Conservation (phyloP, 1,284 basidiomycete species). For the Pascua guehoae region DNA sequence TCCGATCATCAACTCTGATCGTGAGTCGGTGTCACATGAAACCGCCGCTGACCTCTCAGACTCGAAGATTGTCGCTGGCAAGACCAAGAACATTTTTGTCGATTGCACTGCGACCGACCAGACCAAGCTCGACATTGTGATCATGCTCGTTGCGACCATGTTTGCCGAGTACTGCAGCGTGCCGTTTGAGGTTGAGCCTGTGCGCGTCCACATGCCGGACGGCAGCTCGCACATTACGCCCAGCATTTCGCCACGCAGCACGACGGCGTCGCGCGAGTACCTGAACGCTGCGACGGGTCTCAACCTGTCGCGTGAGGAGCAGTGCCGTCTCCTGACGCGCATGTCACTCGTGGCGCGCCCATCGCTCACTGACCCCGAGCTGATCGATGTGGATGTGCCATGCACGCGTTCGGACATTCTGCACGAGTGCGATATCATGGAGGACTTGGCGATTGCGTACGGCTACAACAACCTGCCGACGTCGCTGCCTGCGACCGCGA, state of each 20-base stretch:
- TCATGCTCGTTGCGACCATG: constrained; percentile 93
- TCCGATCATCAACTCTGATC: constrained; percentile 96
- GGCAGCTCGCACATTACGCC: constrained; percentile 75
- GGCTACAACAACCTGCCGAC: constrained; percentile 96
- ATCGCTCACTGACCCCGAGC: constrained; percentile 55
- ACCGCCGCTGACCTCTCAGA: constrained; percentile 44
- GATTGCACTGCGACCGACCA: constrained; percentile 97
- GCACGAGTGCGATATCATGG: constrained; percentile 97
- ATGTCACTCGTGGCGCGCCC: constrained; percentile 54
- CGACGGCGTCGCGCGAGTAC: constrained; percentile 79
- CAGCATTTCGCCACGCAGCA: constrained; percentile 67
- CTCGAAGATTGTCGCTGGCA: constrained; percentile 86
- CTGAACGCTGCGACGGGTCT: constrained; percentile 95
- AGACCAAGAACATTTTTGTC: constrained; percentile 93
- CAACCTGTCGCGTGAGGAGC: constrained; percentile 53
- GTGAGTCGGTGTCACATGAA: constrained; percentile 22
- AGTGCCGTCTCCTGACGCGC: constrained; percentile 39
- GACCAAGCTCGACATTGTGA: constrained; percentile 91
- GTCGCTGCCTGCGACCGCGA: constrained; percentile 89
- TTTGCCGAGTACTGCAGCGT: constrained; percentile 94
- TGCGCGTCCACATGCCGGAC: constrained; percentile 73
- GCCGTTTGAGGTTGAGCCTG: constrained; percentile 84
- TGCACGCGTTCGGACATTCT: constrained; percentile 93
- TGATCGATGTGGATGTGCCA: constrained; percentile 71
- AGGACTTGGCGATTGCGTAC: constrained; percentile 95